Conservation (phyloP, 371 early-diverging fungal species). For the Nematocida displodere region DNA sequence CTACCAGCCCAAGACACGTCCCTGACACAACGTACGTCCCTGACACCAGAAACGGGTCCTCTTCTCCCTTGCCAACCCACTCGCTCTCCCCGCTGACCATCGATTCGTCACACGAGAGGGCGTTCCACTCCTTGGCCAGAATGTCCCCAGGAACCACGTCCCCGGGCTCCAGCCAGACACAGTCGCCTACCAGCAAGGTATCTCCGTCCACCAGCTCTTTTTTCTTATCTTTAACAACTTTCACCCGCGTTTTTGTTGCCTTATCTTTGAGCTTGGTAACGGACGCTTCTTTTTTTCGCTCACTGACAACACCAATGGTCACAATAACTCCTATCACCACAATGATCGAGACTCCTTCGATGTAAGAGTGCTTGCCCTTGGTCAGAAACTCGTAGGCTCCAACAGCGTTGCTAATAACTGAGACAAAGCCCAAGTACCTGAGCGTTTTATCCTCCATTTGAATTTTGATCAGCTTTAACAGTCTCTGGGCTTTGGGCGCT, state of each 20-base stretch:
- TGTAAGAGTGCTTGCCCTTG: constrained; percentile 66
- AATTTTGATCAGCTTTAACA: neutral
- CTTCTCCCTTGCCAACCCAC: constrained; percentile 73
- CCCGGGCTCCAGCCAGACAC: constrained; percentile 81
- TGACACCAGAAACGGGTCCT: constrained; percentile 77
- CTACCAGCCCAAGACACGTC: constrained; percentile 73
- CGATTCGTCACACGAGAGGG: constrained; percentile 79
- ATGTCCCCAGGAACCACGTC: constrained; percentile 82
- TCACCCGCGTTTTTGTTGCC: constrained; percentile 70
- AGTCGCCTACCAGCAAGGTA: constrained; percentile 70
- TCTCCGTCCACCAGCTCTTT: constrained; percentile 65
- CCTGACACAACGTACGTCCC: constrained; percentile 82
- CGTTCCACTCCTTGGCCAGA: constrained; percentile 72
- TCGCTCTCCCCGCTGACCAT: constrained; percentile 89
- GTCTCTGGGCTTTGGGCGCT: too few species aligned
- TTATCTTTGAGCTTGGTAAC: constrained; percentile 81
- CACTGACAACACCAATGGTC: constrained; percentile 81
- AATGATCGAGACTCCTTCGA: constrained; percentile 78
- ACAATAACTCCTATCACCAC: constrained; percentile 78
- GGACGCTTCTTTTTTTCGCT: constrained; percentile 84
- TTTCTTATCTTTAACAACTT: constrained; percentile 64
- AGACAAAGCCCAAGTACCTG: neutral
- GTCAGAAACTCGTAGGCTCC: constrained; percentile 7
- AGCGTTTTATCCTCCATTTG: constrained; percentile 1
- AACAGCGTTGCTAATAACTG: neutral